Evolutionary conservation across 257 asterid genomes (phyloP), one percentile per base, ranked within the genome.

Genomic region (Verbena officinalis): DNA sequence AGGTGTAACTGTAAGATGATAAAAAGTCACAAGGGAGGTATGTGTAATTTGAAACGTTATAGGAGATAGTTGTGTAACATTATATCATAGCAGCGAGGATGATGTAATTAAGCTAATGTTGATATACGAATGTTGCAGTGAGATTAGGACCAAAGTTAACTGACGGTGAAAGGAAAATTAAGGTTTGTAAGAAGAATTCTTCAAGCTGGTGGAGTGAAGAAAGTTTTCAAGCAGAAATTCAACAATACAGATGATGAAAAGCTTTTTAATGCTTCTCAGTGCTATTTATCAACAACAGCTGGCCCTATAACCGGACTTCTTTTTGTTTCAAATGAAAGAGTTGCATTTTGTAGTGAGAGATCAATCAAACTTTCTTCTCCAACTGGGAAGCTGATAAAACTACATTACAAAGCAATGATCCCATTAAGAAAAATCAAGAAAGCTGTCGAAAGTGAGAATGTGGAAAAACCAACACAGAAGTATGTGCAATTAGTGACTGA

Each of bases 271-370:
- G 80, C 75, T 60, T 73, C 59, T 33, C 85, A 72, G 21, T 80
- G 85, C 65, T 76, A 76, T 58, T 55, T 80, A 62, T 73, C 77
- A 21, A 80, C 85, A 9, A 80, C 85, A 12, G 62, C 68, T 1
- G 85, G 82, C 23, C 77, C 82, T 3, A 68, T 73, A 24, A 73
- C 81, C 13, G 78, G 78, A 13, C 60, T 83, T 4, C 78, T 80
- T 12, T 83, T 77, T 15, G 33, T 80, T 15, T 80, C 84, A 0
- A 75, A 73, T 19, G 24, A 59, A 0, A 77, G 75, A 40, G 55
- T 77, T 20, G 78, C 82, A 31, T 83, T 83, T 70, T 73, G 82
- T 61, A 83, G 89, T 59, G 86, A 80, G 48, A 75, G 75, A 72
- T 72, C 81, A 14, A 69, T 80, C 15, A 79, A 82, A 27, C 9